phyloP scores from a whole-genome alignment of 2,329 filamentous ascomycete genomes.

The Venturia pyrina region DNA sequence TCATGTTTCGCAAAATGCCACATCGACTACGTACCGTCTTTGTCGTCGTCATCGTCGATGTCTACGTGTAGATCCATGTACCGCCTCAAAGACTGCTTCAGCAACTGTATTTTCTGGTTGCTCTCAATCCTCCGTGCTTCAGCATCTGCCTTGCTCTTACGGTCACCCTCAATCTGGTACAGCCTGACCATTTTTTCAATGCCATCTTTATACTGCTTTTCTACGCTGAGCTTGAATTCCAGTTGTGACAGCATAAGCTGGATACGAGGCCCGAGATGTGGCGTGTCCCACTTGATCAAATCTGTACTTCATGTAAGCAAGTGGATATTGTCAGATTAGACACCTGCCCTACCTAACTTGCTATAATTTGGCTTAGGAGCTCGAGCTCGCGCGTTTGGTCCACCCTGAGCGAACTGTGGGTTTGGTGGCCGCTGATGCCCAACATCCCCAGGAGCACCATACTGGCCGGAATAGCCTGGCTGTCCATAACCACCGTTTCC shows the following conservation, averaged over 20 bases:
- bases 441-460: constrained; percentile 37
- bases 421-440: constrained; percentile 57
- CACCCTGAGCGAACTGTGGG: constrained; percentile 67
- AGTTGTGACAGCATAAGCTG: constrained; percentile 98
- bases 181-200: constrained; percentile 99
- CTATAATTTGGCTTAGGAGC: constrained; percentile 84
- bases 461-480: constrained; percentile 44
- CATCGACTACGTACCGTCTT: constrained; percentile 53
- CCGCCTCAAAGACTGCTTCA: constrained; percentile 91
- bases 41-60: constrained; percentile 64
- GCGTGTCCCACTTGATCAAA: constrained; percentile 96
- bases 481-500: constrained; percentile 27
- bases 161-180: constrained; percentile 93
- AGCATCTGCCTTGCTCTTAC: constrained; percentile 89
- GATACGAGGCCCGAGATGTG: constrained; percentile 89
- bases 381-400: constrained; percentile 56
- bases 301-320: constrained; percentile 43
- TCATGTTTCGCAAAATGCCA: background rate
- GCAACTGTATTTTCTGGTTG: constrained; percentile 91
- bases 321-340: background rate
- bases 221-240: constrained; percentile 96
- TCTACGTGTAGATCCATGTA: constrained; percentile 97
- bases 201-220: constrained; percentile 97
- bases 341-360: constrained; percentile 65
- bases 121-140: constrained; percentile 85